Base-by-base conservation (phyloP, 306 rosid genomes). In the Adenanthera pavonina region DNA sequence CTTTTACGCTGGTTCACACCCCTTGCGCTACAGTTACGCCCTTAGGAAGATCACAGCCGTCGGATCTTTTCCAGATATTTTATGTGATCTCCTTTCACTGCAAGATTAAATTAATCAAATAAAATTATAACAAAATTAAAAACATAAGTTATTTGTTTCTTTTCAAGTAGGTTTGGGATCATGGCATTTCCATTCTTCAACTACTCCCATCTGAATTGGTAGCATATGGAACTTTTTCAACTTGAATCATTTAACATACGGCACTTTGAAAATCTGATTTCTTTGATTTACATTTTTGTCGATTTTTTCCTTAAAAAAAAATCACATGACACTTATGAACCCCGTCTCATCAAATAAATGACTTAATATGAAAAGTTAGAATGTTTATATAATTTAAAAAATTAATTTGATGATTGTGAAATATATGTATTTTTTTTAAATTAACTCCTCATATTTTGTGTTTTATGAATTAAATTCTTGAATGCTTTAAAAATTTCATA, bases 111-210 rank as follows among this genome's bases (percentile, higher is more conserved):
- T 65, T 16, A 15, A 51, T 3, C 4, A 3, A 15, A 4, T 52
- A 16, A 52, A 52, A 52, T 49, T 47, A 47, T 1, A 49, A 12
- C 15, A 35, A 35, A 64, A 64, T 14, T 13, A 64, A 61, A 1
- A 46, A 46, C 51, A 34, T 34, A 36, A 33, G 14, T 33, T 33
- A 54, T 34, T 13, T 1, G 41, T 65, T 65, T 38, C 20, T 17
- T 65, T 65, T 16, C 25, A 2, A 66, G 47, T n/a, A 66, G 76
- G 76, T 72, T 25, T 48, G 8, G 61, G 41, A 51, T 49, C 77
- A 72, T 35, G 34, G 51, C 51, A 15, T 34, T 52, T 53, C 34
- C 49, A 71, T 30, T 49, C 54, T 49, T 33, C 76, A 71, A 48
- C 75, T n/a, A 71, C 76, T 49, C 75, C 25, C 34, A 48, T 71